Evolutionary conservation across 352 stramenopile species (phyloP), one percentile per base, ranked within the genome.

Genomic region (Blastocystis sp.): DNA sequence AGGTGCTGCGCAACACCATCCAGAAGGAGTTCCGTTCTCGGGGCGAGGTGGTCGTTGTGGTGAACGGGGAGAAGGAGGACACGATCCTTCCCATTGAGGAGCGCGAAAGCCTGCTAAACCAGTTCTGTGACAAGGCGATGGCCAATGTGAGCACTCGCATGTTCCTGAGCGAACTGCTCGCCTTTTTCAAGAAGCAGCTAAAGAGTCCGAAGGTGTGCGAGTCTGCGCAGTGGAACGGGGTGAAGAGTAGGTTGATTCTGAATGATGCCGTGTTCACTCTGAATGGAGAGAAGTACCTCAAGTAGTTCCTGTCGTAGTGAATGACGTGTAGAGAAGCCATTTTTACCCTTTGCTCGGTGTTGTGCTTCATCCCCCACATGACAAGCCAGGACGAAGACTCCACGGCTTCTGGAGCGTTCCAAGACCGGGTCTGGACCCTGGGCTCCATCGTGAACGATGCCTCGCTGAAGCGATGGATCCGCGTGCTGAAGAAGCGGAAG

Each of bases 221-320:
- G 71, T 81, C 14, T 14, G 48, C 21, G 9, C 19, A n/a, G 9
- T 7, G 10, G 34, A 2, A 34, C 28, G 6, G 24, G 3, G 40
- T 65, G 4, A 42, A 10, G 48, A 10, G 17, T 81, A 81, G 71
- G 24, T 60, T 81, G 24, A 81, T 64, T 21, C 60, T 81, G 48
- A 81, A 81, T 65, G 71, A 81, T 64, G 71, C 71, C 10, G 71
- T 66, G 43, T 81, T 81, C 24, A 64, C 48, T 65, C 48, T 21
- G 24, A 28, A 81, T 42, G 71, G 71, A 65, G 42, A 81, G 43
- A 54, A 63, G 2, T 81, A 68, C 54, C 66, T 81, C 28, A 81
- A 66, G 71, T 81, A 21, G 21, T 6, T 60, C 38, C 38, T 1
- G 45, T 40, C 11, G n/a, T 3, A n/a, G 3, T 3, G 2, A 48